Percentiles rank a stretch among this genome's conserved stretches.
These are phyloP conservation scores for Phytophthora kernoviae DNA, from an alignment of 352 stramenopile species.

Conservation along the genomic window DNA sequence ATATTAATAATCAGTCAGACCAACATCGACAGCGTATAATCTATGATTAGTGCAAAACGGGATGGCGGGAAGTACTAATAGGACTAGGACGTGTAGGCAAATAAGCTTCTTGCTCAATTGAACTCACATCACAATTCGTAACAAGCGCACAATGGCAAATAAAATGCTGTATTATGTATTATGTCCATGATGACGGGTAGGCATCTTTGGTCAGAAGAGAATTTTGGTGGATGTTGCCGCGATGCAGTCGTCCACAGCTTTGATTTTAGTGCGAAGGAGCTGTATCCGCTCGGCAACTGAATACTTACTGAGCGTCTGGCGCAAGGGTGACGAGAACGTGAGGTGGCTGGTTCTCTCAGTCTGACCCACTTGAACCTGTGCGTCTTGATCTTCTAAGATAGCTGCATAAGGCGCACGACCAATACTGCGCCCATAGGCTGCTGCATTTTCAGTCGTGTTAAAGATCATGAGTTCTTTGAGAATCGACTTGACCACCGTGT, in stretches of 20 bases:
- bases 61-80: too few relatives aligned
- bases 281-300: conserved; percentile 47
- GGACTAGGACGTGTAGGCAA: too few relatives aligned
- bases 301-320: conserved; percentile 47
- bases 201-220: too few relatives aligned
- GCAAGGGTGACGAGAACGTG: conserved; percentile 63
- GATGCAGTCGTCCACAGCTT: conserved; percentile 49
- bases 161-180: too few relatives aligned
- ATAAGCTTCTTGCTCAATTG: too few relatives aligned
- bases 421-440: conserved; percentile 45
- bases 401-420: conserved; percentile 48
- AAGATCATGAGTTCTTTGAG: conserved; percentile 81
- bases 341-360: conserved; percentile 34
- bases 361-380: conserved; percentile 13
- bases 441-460: conserved; percentile 52
- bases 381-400: conserved; percentile 41
- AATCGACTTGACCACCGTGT: conserved; percentile 76
- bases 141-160: too few relatives aligned
- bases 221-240: conserved; percentile 16
- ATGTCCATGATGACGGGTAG: too few relatives aligned
- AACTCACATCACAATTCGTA: too few relatives aligned
- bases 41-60: too few relatives aligned
- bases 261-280: conserved; percentile 39
- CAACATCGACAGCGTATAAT: too few relatives aligned
- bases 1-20: too few relatives aligned